These are phyloP conservation scores for Xylariaceae sp. DNA, from an alignment of 2,329 filamentous ascomycete genomes.

Conservation along the genomic window DNA sequence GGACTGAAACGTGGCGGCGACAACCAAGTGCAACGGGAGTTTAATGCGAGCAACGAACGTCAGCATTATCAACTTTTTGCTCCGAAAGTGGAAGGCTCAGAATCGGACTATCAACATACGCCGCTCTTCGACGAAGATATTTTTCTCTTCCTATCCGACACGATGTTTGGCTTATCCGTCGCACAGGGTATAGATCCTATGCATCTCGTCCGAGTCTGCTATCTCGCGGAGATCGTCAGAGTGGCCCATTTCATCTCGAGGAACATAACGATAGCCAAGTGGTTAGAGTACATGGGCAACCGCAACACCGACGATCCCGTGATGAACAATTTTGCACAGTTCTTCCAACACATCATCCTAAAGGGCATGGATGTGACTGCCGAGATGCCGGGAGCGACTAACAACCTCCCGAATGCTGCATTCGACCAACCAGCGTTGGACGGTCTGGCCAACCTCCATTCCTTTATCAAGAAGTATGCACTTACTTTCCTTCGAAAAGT, in stretches of 20 bases:
- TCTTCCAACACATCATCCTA: conserved; percentile 49
- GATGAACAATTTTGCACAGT: conserved; percentile 54
- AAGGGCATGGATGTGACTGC: conserved; percentile 43
- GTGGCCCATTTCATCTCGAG: conserved; percentile 61
- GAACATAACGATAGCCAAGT: conserved; percentile 51
- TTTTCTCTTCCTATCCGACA: conserved; percentile 80
- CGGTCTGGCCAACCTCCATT: conserved; percentile 53
- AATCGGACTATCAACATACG: conserved; percentile 45
- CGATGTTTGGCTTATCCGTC: conserved; percentile 66
- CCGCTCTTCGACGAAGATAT: conserved; percentile 67
- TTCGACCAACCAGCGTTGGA: conserved; percentile 57
- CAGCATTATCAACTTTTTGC: conserved; percentile 77
- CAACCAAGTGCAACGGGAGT: conserved; percentile 64
- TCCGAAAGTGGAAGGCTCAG: conserved; percentile 46
- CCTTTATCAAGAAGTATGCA: conserved; percentile 75
- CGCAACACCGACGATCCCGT: conserved; percentile 43
- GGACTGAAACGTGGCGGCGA: conserved; percentile 60
- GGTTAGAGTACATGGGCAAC: conserved; percentile 45
- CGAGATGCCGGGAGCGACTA: conserved; percentile 31
- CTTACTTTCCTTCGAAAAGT: conserved; percentile 87
- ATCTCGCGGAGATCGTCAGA: conserved; percentile 87
- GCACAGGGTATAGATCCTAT: conserved; percentile 70
- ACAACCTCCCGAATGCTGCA: conserved; percentile 41
- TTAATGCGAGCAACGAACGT: conserved; percentile 63
- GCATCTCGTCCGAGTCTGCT: conserved; percentile 81